Conservation (phyloP, 2,329 filamentous ascomycete genomes). For the Aphanoascus verrucosus region DNA sequence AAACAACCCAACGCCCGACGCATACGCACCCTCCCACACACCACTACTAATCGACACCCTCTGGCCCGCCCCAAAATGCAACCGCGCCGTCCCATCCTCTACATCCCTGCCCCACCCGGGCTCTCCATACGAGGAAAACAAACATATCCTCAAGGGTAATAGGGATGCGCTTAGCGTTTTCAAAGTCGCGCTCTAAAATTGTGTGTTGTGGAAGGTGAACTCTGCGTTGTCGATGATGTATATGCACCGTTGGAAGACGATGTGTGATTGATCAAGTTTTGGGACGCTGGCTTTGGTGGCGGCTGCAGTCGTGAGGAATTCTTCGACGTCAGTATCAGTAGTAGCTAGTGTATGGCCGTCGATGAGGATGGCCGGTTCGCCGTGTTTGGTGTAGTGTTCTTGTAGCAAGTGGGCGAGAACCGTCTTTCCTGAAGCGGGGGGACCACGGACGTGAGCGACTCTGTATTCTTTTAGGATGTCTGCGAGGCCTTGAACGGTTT, state of each 20-base stretch:
- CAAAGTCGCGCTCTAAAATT: not conserved
- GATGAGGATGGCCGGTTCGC: not conserved
- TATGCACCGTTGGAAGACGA: not conserved
- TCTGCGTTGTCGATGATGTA: conserved; percentile 8
- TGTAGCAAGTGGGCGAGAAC: not conserved
- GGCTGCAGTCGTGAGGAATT: no score
- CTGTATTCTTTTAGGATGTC: not conserved
- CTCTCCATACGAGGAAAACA: conserved; percentile 6
- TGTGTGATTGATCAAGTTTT: no score
- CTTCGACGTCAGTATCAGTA: not conserved
- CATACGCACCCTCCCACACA: not conserved
- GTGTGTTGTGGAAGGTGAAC: not conserved
- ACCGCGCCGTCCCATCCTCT: not conserved
- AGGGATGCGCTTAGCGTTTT: not conserved
- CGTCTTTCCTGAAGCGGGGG: conserved; percentile 7
- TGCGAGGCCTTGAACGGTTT: conserved; percentile 4
- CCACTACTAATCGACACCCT: not conserved
- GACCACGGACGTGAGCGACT: conserved; percentile 6
- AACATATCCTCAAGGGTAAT: not conserved
- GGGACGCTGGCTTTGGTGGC: no score
- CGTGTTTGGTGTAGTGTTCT: not conserved
- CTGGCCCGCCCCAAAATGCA: not conserved
- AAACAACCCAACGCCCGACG: not conserved
- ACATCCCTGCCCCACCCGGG: not conserved
- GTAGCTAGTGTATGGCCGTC: not conserved